Percentiles rank a stretch among this genome's conserved stretches.
Conservation (phyloP, 805 yeast species). For the Kodamaea fukazawae region DNA sequence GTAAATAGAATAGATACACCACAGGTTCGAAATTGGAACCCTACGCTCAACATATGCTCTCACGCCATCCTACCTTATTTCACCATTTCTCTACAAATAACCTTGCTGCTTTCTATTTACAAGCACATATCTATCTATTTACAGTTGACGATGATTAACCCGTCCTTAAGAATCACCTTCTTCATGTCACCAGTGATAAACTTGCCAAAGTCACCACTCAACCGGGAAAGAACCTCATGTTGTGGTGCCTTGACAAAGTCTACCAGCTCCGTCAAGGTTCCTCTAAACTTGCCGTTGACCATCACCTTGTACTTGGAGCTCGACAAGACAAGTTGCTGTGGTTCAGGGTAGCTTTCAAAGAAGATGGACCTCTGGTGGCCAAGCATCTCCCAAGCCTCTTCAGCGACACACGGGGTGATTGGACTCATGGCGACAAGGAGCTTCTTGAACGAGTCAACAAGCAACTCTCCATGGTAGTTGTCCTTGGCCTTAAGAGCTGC, state of each 20-base stretch:
- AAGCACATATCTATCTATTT: constrained; percentile 20
- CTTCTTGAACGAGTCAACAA: constrained; percentile 48
- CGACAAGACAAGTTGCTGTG: constrained; percentile 37
- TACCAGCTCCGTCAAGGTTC: constrained; percentile 36
- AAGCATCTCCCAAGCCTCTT: constrained; percentile 71
- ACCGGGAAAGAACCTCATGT: constrained; percentile 33
- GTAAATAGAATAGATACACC: too few relatives aligned
- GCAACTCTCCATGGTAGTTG: constrained; percentile 36
- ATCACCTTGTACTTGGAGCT: constrained; percentile 53
- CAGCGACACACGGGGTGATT: constrained; percentile 76
- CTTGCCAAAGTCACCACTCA: constrained; percentile 12
- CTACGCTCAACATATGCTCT: too few relatives aligned
- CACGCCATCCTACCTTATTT: too few relatives aligned
- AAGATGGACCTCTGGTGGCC: constrained; percentile 50
- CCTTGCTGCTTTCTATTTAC: too few relatives aligned
- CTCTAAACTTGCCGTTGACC: constrained; percentile 69
- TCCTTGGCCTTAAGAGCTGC: constrained; percentile 34
- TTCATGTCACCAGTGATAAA: constrained; percentile 34
- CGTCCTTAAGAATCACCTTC: constrained; percentile 55
- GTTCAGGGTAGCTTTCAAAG: constrained; percentile 62
- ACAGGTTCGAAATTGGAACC: too few relatives aligned
- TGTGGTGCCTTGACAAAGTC: constrained; percentile 36
- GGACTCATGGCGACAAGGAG: constrained; percentile 70
- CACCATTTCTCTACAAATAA: too few relatives aligned
- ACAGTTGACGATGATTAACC: constrained; percentile 26